Base-by-base conservation (phyloP, 1,284 basidiomycete genomes). In the Schizophyllum commune region DNA sequence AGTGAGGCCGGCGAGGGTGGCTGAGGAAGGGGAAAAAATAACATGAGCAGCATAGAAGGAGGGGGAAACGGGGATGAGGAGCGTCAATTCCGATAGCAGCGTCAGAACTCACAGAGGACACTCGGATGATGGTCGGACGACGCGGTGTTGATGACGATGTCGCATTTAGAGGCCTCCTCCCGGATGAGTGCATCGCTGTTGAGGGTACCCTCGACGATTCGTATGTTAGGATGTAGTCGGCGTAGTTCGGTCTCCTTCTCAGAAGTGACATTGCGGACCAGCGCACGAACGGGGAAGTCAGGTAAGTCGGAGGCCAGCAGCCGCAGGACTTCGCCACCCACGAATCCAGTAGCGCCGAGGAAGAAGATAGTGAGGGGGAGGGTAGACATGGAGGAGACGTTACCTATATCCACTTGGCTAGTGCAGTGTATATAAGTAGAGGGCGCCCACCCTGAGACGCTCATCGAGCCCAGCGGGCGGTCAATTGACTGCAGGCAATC, bases 281-380 rank as follows among this genome's bases (percentile, higher is more conserved):
- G 39, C 4, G 39, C 39, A 4, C 13, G 9, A 8, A 47, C 17
- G 17, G 39, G 39, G 39, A 47, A 47, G 39, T 17, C 39, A 3
- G 74, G 71, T 17, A 69, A 67, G 21, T 73, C 70, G 22, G 66
- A 64, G 15, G 69, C 71, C 1, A 78, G 65, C 13, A 72, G 60
- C 1, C 69, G 33, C 17, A 79, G 67, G 59, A 79, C 72, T 58
- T 78, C 73, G 13, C 72, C 73, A 47, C 77, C 77, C 17, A 78
- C 64, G 66, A 72, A 79, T n/a, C 78, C 77, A 4, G 76, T 77
- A 1, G 75, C 77, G 9, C 78, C 77, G n/a, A 79, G 66, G 60
- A 79, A 70, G 68, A 79, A 76, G 60, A 78, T 72, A 11, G 67
- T 67, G 65, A 62, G 63, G 39, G 39, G 9, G 17, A 47, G 9